Conservation (phyloP, 768 basidiomycete genomes). For the Clavulina sp. region DNA sequence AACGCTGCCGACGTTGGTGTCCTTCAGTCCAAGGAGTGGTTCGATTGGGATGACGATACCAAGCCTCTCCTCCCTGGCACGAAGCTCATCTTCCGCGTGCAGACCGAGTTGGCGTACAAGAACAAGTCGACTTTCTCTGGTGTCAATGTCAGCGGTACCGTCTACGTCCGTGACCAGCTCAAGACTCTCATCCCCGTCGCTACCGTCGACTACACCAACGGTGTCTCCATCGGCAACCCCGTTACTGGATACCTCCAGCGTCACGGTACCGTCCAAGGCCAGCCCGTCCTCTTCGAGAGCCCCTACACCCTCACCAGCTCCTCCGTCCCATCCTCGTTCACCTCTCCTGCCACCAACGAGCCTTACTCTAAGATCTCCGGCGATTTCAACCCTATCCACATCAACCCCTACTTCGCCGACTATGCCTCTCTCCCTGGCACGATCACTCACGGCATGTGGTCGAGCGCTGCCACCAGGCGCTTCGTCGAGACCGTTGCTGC, state of each 20-base stretch:
- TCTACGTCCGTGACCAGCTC: slow-evolving; percentile 75
- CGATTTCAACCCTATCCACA: slow-evolving; percentile 97
- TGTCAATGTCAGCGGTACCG: slow-evolving; percentile 66
- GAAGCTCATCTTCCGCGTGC: slow-evolving; percentile 74
- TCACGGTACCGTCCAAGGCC: slow-evolving; percentile 65
- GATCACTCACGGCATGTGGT: slow-evolving; percentile 96
- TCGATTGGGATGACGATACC: slow-evolving; percentile 79
- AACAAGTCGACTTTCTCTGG: slow-evolving; percentile 72
- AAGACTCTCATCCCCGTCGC: slow-evolving; percentile 82
- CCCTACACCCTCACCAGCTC: slow-evolving; percentile 65
- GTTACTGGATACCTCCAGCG: slow-evolving; percentile 86
- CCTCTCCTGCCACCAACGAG: slow-evolving; percentile 79
- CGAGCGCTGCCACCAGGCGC: slow-evolving; percentile 82
- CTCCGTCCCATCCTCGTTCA: slow-evolving; percentile 48
- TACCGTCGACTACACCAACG: slow-evolving; percentile 69
- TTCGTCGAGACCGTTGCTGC: slow-evolving; percentile 90
- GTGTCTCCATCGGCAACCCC: slow-evolving; percentile 82
- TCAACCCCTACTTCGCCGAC: slow-evolving; percentile 96
- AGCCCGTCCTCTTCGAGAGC: slow-evolving; percentile 57
- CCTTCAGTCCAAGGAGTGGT: slow-evolving; percentile 93
- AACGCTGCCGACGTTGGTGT: slow-evolving; percentile 76
- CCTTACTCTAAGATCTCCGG: slow-evolving; percentile 92
- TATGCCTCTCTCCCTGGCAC: slow-evolving; percentile 86
- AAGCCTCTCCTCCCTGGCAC: slow-evolving; percentile 64
- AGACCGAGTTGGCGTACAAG: slow-evolving; percentile 78